Evolutionary conservation across 1,284 basidiomycete species (phyloP), one percentile per base, ranked within the genome.

Genomic region (Megacollybia platyphylla): DNA sequence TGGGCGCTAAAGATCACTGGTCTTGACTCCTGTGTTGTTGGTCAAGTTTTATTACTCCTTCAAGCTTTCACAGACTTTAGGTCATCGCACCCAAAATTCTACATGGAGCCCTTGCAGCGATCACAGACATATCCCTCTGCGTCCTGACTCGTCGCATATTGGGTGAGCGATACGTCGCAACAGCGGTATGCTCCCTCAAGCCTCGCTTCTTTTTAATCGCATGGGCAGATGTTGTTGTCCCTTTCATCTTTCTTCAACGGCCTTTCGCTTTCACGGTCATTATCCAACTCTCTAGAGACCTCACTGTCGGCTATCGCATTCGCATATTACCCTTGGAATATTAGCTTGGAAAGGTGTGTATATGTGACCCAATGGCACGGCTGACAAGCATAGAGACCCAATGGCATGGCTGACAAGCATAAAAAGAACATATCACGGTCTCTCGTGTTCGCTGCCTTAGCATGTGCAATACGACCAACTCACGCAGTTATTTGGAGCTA

Each of bases 281-380:
- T 98, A 31, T 94, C 91, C 10, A 99, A 97, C 57, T 93, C 91
- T 4, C 63, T 91, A 15, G 96, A 99, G 57, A 92, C 91, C 0
- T 79, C 87, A 0, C 60, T 98, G 34, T 87, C 86, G 0, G 79
- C 80, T 0, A 62, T 85, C 30, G 92, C 92, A 0, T 69, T 97
- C 40, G 70, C 68, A 18, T 76, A 75, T 56, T 97, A 88, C 64
- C 92, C 83, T 1, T 87, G 81, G 83, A 62, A 73, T 46, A 48
- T 61, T 8, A 57, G 57, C 42, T 50, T 56, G 0, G 52, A 53
- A 18, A 34, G 4, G 31, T 34, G 6, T 34, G 31, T 15, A 11
- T 15, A 34, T 7, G 4, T 11, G 4, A 34, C 31, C 31, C 5
- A 3, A 24, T 24, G 20, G 5, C 20, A 34, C 4, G 31, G 11